Base-by-base conservation (phyloP, 805 yeast species). In the Ogataea populi-albae region DNA sequence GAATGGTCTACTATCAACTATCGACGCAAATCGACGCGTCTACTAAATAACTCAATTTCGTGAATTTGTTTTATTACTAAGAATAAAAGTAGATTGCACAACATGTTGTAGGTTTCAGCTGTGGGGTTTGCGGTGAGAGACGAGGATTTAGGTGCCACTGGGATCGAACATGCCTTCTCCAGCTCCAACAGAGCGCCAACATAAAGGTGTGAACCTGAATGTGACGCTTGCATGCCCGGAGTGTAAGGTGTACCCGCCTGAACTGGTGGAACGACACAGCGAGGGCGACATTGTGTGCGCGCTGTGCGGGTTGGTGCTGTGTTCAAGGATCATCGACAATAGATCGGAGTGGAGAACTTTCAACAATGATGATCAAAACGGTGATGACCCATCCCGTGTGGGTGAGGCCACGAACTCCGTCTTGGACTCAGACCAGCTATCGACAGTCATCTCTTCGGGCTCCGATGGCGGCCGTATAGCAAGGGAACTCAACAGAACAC, bases 281-380 rank as follows among this genome's bases (percentile, higher is more conserved):
- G 98, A 91, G 60, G 98, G 98, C 26, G 98, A 91, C 62, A 88
- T 93, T 51, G 96, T 91, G n/a, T 91, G 98, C 67, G 98, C 96
- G 2, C 73, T 88, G 44, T 93, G 98, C 68, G 98, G 98, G 3
- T 69, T 93, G 39, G 98, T 91, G 1, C 73, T 93, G 17, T 86
- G 95, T 49, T 95, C 88, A 57, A 73, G 89, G 46, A 81, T 91
- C 34, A 96, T 91, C 20, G 98, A 91, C 55, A 89, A 95, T 4
- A 73, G 98, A 49, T 86, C 96, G 1, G 98, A 91, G 69, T 91
- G 98, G 98, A 85, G 98, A 69, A 93, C 98, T 2, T 91, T 91
- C 61, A 82, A 94, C 41, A 93, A 93, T 57, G 98, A 91, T 60
- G 98, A 91, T 61, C 98, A 91, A 61, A 93, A 91, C 50, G 95